Percentiles rank a stretch among this genome's conserved stretches.
Evolutionary conservation across 2,329 filamentous ascomycete species (phyloP).

Genomic region (Rutstroemia sp.): DNA sequence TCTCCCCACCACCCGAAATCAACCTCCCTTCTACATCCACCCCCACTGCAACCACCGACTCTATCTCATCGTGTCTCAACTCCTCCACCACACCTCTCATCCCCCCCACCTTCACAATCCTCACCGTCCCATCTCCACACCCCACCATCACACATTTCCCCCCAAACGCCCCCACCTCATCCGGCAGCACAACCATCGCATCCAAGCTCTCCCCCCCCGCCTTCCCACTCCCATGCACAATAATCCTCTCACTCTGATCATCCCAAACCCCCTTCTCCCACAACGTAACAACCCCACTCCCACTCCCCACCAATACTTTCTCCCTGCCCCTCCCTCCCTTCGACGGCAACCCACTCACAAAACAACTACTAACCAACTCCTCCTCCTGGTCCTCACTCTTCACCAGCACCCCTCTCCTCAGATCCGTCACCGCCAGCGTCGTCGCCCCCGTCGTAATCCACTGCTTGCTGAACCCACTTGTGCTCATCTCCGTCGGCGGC

Average conservation of each 20-base stretch:
- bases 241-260: slow-evolving; percentile 84
- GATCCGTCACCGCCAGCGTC: slow-evolving; percentile 82
- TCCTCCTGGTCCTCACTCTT: slow-evolving; percentile 94
- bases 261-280: slow-evolving; percentile 97
- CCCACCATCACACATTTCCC: slow-evolving; percentile 74
- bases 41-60: slow-evolving; percentile 72
- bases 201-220: slow-evolving; percentile 73
- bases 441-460: slow-evolving; percentile 92
- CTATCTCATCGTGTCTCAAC: slow-evolving; percentile 72
- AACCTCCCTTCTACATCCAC: slow-evolving; percentile 83
- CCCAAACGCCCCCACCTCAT: slow-evolving; percentile 52
- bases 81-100: slow-evolving; percentile 60
- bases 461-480: slow-evolving; percentile 85
- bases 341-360: slow-evolving; percentile 69
- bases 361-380: slow-evolving; percentile 74
- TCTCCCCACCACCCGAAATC: slow-evolving; percentile 80
- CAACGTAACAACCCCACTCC: slow-evolving; percentile 74
- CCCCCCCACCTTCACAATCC: slow-evolving; percentile 69
- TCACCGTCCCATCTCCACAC: slow-evolving; percentile 70
- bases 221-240: slow-evolving; percentile 55
- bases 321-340: slow-evolving; percentile 60
- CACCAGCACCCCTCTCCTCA: slow-evolving; percentile 77
- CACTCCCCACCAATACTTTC: slow-evolving; percentile 67
- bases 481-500: slow-evolving; percentile 71
- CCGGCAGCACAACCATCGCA: slow-evolving; percentile 64